Base-by-base conservation (phyloP, 176 grass and related monocot species). In the Aegilops umbellulata region DNA sequence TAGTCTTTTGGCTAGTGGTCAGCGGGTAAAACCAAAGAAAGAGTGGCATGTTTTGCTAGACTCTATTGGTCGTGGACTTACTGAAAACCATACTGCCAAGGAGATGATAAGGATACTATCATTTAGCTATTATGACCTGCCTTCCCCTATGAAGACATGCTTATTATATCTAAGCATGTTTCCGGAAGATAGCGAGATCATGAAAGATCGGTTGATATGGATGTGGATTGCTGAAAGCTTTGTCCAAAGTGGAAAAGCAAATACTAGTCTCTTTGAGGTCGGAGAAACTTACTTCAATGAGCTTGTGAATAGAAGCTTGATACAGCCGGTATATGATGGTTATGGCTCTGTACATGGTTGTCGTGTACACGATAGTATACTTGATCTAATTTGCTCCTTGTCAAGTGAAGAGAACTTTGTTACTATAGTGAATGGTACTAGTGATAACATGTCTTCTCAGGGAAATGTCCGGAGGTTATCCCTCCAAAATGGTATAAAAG, bases 161-260 rank as follows among this genome's bases (percentile, higher is more conserved):
- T 67, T 67, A 67, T 67, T 67, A 19, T 67, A 67, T 32, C 15
- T 66, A 51, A 66, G 64, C 14, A 1, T 66, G 27, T 66, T 66
- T 30, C 27, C 27, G 2, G 60, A 65, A 44, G 78, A 80, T 12
- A 6, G 42, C 2, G 0, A 6, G 14, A 80, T 80, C 10, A 0
- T 2, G 3, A 80, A 44, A 41, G 14, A 30, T 13, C 0, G 0
- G 9, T 29, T 80, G 36, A 80, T 80, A 61, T 8, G 32, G 53
- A 39, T 73, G 68, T 83, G 81, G 81, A 73, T 83, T 9, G 15
- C 23, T 0, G 81, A 83, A 83, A 35, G 35, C 8, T 83, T 74
- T 61, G 19, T 83, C n/a, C 9, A 30, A 4, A 0, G 0, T 42
- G 23, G 0, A 15, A 42, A 14, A 9, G 4, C 4, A 1, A 0